Base-by-base conservation (phyloP, 345 rosid genomes). In the Raphanus sativus region DNA sequence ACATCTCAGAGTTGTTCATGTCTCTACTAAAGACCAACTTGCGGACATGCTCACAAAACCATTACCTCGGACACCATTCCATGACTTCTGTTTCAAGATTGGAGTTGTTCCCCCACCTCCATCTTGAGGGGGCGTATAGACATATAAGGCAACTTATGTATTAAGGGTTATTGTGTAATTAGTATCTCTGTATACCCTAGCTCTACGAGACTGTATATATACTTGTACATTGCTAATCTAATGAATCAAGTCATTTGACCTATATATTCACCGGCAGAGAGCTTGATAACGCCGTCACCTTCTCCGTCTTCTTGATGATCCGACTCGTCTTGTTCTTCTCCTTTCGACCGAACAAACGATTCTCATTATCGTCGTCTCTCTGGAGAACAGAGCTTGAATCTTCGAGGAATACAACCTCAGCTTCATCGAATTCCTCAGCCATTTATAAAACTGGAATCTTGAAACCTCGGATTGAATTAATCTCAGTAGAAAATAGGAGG, bases 341-440 rank as follows among this genome's bases (percentile, higher is more conserved):
- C 16, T 52, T 2, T 10, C 42, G 8, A 24, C 42, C 63, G 0
- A 70, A 72, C 12, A 28, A 0, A 63, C 1, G 32, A 54, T 70
- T 70, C 16, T 16, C 62, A 11, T 21, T 45, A 6, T 40, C 12
- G 1, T 38, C 2, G n/a, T 24, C 76, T 16, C 8, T 2, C 15
- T 24, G 42, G 32, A 26, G 9, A 9, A 32, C 12, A 4, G 73
- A 62, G 69, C n/a, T 42, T 11, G 2, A 71, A 69, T 76, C 71
- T 36, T 83, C 79, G 54, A 80, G 62, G 78, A 86, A 83, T 8
- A 83, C 21, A 21, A 86, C 69, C 15, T 86, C 89, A 24, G 89
- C 83, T 70, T 86, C 89, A 67, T 84, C 86, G 77, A 83, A 82
- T 45, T 83, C 86, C 40, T 75, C 82, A 10, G 84, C 85, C 62